These are phyloP conservation scores for Aspergillus tanneri DNA, from an alignment of 2,329 filamentous ascomycete genomes.

Conservation along the genomic window DNA sequence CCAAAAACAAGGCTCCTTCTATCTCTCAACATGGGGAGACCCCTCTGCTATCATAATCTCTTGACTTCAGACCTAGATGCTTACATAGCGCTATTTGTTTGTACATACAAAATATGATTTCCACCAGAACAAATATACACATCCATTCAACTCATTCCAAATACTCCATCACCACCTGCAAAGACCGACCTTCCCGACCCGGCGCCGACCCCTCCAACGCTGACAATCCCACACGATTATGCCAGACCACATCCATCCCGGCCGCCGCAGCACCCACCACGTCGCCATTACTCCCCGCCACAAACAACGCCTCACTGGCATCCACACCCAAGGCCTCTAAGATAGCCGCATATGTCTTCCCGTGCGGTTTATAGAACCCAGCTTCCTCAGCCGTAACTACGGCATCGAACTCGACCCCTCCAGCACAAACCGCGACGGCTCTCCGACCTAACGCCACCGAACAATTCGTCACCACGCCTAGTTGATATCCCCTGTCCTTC, in stretches of 20 bases:
- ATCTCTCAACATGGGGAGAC: too few relatives aligned
- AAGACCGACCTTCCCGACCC: too few relatives aligned
- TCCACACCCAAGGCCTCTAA: not conserved
- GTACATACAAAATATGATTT: too few relatives aligned
- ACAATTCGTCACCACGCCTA: conserved; percentile 6
- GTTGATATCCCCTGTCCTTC: not conserved
- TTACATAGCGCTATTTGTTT: too few relatives aligned
- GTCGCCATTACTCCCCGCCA: conserved; percentile 7
- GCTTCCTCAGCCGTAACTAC: conserved; percentile 7
- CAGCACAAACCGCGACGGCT: not conserved
- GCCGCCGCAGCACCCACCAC: conserved; percentile 5
- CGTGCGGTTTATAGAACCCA: conserved; percentile 4
- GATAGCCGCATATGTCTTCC: not conserved
- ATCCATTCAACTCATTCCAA: too few relatives aligned
- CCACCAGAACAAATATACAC: too few relatives aligned
- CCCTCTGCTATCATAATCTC: too few relatives aligned
- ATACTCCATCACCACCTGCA: too few relatives aligned
- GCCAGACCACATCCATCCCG: conserved; percentile 9
- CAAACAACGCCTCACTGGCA: not conserved
- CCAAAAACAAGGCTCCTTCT: too few relatives aligned
- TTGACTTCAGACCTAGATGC: too few relatives aligned
- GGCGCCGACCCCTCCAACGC: not conserved
- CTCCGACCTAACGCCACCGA: not conserved
- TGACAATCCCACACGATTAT: conserved; percentile 1
- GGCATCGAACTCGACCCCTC: conserved; percentile 4